Base-by-base conservation (phyloP, 1,139 yeast species). In the Geotrichum aggregatum region DNA sequence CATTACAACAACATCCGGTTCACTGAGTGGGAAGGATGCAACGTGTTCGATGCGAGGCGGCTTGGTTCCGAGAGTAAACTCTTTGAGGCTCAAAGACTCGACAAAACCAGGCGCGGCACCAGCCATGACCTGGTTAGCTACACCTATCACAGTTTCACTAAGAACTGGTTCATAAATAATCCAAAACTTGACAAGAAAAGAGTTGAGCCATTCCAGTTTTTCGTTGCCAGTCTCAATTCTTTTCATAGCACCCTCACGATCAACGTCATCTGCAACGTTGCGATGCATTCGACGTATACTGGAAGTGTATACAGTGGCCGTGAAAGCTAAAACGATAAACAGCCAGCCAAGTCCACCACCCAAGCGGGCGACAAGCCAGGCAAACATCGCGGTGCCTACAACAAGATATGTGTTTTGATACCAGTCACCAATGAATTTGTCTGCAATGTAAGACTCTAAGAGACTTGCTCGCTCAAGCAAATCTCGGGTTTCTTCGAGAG, bases 191-290 rank as follows among this genome's bases (percentile, higher is more conserved):
- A 85, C 89, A 70, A 92, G 69, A 61, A 92, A 84, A 36, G 82
- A 79, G 68, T 92, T 92, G 60, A 87, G 74, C 98, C 98, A 92
- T 64, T 92, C 98, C 84, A 91, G 79, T 7, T 95, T 78, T 71
- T 92, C 98, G 61, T 83, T 83, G 65, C 91, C 98, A 61, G 82
- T 79, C 69, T 91, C 98, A 58, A 89, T 83, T 52, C 79, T 77
- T 64, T 80, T 80, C 49, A 88, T 80, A 14, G 95, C 83, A 63
- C 86, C 80, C 64, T 91, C 96, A 63, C 96, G 82, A 64, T 87
- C 91, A 22, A 94, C 86, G 55, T 80, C 82, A 59, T 88, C 89
- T 62, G 97, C 79, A 58, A 87, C 75, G 5, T 71, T 66, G 6
- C 83, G 76, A 63, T 97, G 80, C 69, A 91, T 83, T 62, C 84